Evolutionary conservation across 202 grass and related monocot genomes (phyloP).

Genomic region (Setaria viridis): DNA sequence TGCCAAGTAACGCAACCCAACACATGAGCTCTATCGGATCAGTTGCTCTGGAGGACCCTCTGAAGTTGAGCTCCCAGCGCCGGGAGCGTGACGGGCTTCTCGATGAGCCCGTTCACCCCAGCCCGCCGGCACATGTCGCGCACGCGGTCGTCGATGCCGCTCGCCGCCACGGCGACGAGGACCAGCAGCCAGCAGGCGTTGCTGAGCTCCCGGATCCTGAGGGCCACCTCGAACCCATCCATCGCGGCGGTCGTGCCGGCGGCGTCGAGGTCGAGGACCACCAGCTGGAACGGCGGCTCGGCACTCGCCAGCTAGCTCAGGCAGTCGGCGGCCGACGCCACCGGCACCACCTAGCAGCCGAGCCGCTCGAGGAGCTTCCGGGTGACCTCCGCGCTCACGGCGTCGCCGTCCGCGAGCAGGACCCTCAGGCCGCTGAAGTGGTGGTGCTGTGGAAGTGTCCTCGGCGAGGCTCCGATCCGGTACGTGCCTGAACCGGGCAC

Average conservation of each 20-base stretch:
- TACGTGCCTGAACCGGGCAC: neutral
- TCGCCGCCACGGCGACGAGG: conserved; percentile 37
- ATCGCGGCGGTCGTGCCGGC: neutral
- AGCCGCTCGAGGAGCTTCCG: conserved; percentile 63
- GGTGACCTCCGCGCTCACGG: conserved; percentile 48
- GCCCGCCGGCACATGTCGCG: conserved; percentile 50
- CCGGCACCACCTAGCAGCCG: conserved; percentile 48
- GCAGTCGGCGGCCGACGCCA: conserved; percentile 39
- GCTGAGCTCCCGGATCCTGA: conserved; percentile 58
- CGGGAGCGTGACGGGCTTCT: conserved; percentile 59
- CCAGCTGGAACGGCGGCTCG: conserved; percentile 49
- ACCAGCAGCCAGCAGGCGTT: conserved; percentile 58
- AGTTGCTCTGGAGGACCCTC: conserved; percentile 53
- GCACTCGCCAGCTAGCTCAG: conserved; percentile 32
- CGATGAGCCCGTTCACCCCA: conserved; percentile 62
- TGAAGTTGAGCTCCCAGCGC: conserved; percentile 61
- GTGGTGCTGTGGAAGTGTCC: neutral
- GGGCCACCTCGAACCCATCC: conserved; percentile 55
- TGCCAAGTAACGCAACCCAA: neutral
- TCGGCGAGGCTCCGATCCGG: neutral
- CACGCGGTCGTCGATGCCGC: conserved; percentile 19
- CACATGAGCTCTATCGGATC: neutral
- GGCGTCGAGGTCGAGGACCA: conserved; percentile 54
- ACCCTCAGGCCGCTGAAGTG: conserved; percentile 51
- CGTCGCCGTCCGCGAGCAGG: conserved; percentile 50